These are phyloP conservation scores for Lactifluus echinatus DNA, from an alignment of 768 basidiomycete genomes.

Conservation along the genomic window DNA sequence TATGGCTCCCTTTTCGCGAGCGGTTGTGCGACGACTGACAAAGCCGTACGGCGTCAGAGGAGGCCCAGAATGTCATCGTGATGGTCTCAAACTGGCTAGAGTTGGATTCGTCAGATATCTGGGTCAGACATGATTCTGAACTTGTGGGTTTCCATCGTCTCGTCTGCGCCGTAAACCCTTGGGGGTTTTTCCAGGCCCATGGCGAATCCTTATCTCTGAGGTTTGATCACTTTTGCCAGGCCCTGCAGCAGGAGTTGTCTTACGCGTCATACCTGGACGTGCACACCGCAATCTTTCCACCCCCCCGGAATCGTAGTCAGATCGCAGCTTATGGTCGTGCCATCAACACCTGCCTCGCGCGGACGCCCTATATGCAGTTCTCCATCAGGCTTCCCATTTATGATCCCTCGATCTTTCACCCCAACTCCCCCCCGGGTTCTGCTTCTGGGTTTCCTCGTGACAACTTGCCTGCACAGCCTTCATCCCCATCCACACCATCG, in stretches of 20 bases:
- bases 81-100: constrained; percentile 94
- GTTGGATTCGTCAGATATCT: constrained; percentile 85
- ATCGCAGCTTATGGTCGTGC: constrained; percentile 91
- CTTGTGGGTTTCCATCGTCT: constrained; percentile 49
- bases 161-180: not conserved
- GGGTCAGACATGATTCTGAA: constrained; percentile 93
- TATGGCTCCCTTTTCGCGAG: constrained; percentile 29
- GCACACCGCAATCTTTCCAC: constrained; percentile 76
- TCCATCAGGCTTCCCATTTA: constrained; percentile 80
- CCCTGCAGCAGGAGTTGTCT: constrained; percentile 84
- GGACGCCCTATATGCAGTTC: constrained; percentile 63
- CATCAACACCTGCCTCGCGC: constrained; percentile 67
- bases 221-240: constrained; percentile 38
- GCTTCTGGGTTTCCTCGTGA: not conserved
- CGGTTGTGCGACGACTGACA: not conserved
- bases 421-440: constrained; percentile 25
- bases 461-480: not conserved
- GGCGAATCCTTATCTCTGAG: not conserved
- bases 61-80: constrained; percentile 61
- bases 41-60: constrained; percentile 38
- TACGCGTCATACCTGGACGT: constrained; percentile 92
- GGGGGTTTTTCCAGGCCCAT: not conserved
- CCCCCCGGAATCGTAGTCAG: constrained; percentile 74
- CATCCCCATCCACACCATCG: constrained; percentile 20
- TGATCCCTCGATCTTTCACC: constrained; percentile 56